phyloP scores from a whole-genome alignment of 2,329 filamentous ascomycete species.

The Neonectria magnoliae region DNA sequence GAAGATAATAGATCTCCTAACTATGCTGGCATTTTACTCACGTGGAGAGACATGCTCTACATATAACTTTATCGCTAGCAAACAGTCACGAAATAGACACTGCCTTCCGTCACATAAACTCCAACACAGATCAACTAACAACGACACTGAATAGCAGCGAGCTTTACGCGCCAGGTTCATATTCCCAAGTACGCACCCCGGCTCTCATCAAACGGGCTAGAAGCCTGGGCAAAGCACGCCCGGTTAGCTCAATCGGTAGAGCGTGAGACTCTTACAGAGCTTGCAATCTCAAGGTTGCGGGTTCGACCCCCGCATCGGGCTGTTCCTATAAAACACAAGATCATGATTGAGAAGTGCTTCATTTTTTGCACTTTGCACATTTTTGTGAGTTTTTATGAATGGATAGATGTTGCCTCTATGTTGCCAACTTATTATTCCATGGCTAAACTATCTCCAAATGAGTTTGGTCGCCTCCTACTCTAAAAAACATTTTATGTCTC shows the following conservation, averaged over 20 bases:
- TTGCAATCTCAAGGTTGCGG: conserved; percentile 63
- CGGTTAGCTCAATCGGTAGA: conserved; percentile 59
- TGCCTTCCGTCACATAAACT: too few relatives aligned
- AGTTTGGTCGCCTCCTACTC: background rate
- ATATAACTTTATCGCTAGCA: too few relatives aligned
- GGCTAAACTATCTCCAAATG: too few relatives aligned
- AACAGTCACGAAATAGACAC: too few relatives aligned
- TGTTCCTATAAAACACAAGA: conserved; percentile 25
- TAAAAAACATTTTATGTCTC: background rate
- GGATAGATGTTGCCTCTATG: background rate
- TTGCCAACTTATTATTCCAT: too few relatives aligned
- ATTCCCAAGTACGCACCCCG: background rate
- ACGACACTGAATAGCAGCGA: background rate
- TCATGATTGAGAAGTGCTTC: conserved; percentile 33
- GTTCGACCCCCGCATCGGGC: conserved; percentile 60
- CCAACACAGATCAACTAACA: too few relatives aligned
- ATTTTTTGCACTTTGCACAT: conserved; percentile 7
- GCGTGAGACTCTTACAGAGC: conserved; percentile 70
- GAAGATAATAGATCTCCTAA: too few relatives aligned
- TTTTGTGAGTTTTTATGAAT: background rate
- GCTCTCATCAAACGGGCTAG: conserved; percentile 22
- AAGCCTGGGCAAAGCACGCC: conserved; percentile 27
- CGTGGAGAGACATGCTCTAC: too few relatives aligned
- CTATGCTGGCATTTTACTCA: too few relatives aligned
- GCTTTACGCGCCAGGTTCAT: background rate